Evolutionary conservation across 202 grass and related monocot species (phyloP).

Genomic region (Cymbopogon flexuosus): DNA sequence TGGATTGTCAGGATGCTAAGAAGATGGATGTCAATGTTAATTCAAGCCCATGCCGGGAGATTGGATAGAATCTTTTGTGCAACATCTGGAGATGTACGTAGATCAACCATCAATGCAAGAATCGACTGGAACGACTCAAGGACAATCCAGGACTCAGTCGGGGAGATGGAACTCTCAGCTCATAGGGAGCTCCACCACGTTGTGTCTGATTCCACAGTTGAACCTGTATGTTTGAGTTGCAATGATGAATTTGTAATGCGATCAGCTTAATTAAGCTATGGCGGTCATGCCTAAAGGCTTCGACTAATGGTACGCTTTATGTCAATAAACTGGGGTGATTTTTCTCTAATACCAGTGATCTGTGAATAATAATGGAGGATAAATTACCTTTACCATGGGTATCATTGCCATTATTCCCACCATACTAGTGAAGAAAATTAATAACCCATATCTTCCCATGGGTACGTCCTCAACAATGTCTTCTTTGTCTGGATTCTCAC

Average conservation of each 20-base stretch:
- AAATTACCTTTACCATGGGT: slow-evolving; percentile 47
- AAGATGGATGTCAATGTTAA: not conserved
- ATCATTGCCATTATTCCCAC: slow-evolving; percentile 33
- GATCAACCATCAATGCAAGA: not conserved
- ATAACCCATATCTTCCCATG: slow-evolving; percentile 35
- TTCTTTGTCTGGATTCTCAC: slow-evolving; percentile 3
- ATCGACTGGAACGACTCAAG: not conserved
- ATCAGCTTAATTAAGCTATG: not conserved
- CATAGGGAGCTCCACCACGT: not conserved
- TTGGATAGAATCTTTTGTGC: not conserved
- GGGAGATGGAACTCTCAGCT: not conserved
- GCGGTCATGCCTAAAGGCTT: not conserved
- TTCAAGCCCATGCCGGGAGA: not conserved
- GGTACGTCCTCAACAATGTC: slow-evolving; percentile 41
- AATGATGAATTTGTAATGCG: not conserved
- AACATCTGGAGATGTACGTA: not conserved
- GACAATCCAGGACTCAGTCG: not conserved
- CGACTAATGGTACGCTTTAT: not conserved
- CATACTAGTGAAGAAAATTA: slow-evolving; percentile 36
- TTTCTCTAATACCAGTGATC: not conserved
- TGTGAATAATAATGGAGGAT: not conserved
- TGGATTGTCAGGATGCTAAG: not conserved
- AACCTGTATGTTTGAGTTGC: not conserved
- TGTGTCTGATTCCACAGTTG: not conserved
- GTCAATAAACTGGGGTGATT: too few relatives aligned